These are phyloP conservation scores for Cyclotella distinguenda DNA, from an alignment of 108 stramenopile species.

Conservation along the genomic window DNA sequence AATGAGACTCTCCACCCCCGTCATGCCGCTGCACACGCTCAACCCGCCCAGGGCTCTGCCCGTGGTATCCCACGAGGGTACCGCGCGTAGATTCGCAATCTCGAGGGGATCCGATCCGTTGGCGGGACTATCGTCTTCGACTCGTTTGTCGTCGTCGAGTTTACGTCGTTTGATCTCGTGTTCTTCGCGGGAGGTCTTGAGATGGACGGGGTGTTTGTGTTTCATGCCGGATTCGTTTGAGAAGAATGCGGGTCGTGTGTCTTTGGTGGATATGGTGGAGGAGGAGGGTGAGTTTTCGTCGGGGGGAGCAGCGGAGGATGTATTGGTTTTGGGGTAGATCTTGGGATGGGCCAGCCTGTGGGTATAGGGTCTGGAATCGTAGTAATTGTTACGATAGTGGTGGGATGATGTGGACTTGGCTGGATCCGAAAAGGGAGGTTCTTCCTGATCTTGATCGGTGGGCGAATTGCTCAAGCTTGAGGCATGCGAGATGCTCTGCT, in stretches of 20 bases:
- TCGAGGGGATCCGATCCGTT: slow-evolving; percentile 11
- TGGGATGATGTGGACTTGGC: neutral
- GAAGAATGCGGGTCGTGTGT: slow-evolving; percentile 3
- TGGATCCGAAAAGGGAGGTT: neutral
- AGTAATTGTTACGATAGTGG: neutral
- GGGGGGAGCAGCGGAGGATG: neutral
- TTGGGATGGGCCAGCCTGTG: neutral
- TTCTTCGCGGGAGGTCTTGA: neutral
- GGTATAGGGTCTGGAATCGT: neutral
- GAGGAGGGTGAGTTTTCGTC: slow-evolving; percentile 16
- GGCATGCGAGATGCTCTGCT: neutral
- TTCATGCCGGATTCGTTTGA: neutral
- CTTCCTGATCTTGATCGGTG: slow-evolving; percentile 4
- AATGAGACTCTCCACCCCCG: slow-evolving; percentile 16
- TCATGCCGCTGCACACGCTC: slow-evolving; percentile 34
- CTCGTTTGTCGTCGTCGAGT: neutral
- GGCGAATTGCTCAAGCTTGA: slow-evolving; percentile 3
- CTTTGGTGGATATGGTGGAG: slow-evolving; percentile 16
- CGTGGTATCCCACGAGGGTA: slow-evolving; percentile 26
- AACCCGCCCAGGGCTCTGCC: slow-evolving; percentile 10
- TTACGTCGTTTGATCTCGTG: slow-evolving; percentile 1
- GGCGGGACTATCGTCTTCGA: slow-evolving; percentile 4
- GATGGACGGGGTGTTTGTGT: slow-evolving; percentile 16
- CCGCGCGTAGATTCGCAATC: slow-evolving; percentile 11
- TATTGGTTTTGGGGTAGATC: neutral